These are phyloP conservation scores for Globisporangium nunn DNA, from an alignment of 352 stramenopile species.

Conservation along the genomic window DNA sequence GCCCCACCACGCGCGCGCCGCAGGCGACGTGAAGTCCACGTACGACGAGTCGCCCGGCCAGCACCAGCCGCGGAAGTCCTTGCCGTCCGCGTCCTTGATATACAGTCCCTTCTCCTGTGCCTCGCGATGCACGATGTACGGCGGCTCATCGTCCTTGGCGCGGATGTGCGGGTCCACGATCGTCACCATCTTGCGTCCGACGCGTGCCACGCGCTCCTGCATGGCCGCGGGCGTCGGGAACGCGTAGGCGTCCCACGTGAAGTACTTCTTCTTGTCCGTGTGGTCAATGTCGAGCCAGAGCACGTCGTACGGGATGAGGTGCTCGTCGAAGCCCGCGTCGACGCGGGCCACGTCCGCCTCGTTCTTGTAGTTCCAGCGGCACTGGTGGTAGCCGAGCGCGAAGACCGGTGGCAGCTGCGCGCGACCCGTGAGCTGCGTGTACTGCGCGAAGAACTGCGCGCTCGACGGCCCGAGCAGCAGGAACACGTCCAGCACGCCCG, in stretches of 20 bases:
- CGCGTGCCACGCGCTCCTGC: constrained; percentile 87
- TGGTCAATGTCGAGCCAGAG: constrained; percentile 99
- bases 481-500: constrained; percentile 96
- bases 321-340: constrained; percentile 90
- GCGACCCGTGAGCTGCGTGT: constrained; percentile 90
- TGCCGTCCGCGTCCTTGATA: constrained; percentile 94
- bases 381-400: constrained; percentile 97
- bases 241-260: constrained; percentile 95
- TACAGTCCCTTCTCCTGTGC: constrained; percentile 89
- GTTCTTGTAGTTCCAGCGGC: constrained; percentile 99
- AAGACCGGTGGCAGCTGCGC: constrained; percentile 94
- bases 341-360: constrained; percentile 92
- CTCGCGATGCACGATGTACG: constrained; percentile 90
- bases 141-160: constrained; percentile 74
- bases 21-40: constrained; percentile 94
- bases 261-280: constrained; percentile 97
- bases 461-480: constrained; percentile 89
- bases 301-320: constrained; percentile 99
- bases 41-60: constrained; percentile 98
- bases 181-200: constrained; percentile 97
- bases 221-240: constrained; percentile 95
- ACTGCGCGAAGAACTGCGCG: constrained; percentile 86
- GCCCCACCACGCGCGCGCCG: constrained; percentile 95
- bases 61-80: constrained; percentile 99
- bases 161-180: constrained; percentile 99